Base-by-base conservation (phyloP, 805 yeast genomes). In the Sporopachydermia lactativora region DNA sequence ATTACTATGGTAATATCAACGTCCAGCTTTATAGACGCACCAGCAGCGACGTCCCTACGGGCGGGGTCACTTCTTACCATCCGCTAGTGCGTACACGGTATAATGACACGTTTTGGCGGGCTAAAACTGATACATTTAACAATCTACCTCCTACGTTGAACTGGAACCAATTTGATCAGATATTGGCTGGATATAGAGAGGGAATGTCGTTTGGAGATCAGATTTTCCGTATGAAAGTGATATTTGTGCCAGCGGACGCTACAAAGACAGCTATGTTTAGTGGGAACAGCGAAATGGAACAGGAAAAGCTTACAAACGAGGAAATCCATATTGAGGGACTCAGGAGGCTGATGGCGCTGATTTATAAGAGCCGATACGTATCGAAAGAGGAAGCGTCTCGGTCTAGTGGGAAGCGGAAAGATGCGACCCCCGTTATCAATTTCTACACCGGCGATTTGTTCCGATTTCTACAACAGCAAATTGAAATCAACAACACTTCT, bases 321-420 rank as follows among this genome's bases (percentile, higher is more conserved):
- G 97, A 89, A 57, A 71, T 81, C n/a, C 62, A 95, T 42, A 70
- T 89, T n/a, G 97, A 89, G 55, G 98, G 97, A 1, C 62, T 89
- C 15, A 64, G 89, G 37, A 74, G 76, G 37, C 60, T 83, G 19
- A 78, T 79, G 43, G 65, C 74, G 1, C 58, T 72, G 18, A 70
- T 86, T 11, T 77, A 79, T 47, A 68, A 76, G 46, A 71, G 78
- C 2, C 63, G 68, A 37, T 70, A 70, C 47, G 60, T 60, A 39
- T 58, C 75, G 0, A 56, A 57, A 3, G 66, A 64, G 36, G 73
- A 70, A 34, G 51, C 53, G 43, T 54, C 50, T 35, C 55, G 35
- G 70, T 64, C 39, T 39, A 39, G 46, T 18, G 58, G 57, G 38
- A 63, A 59, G 39, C n/a, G n/a, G n/a, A 64, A 60, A 44, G 82